Conservation (phyloP, 768 basidiomycete species). For the Sarcodon sp. region DNA sequence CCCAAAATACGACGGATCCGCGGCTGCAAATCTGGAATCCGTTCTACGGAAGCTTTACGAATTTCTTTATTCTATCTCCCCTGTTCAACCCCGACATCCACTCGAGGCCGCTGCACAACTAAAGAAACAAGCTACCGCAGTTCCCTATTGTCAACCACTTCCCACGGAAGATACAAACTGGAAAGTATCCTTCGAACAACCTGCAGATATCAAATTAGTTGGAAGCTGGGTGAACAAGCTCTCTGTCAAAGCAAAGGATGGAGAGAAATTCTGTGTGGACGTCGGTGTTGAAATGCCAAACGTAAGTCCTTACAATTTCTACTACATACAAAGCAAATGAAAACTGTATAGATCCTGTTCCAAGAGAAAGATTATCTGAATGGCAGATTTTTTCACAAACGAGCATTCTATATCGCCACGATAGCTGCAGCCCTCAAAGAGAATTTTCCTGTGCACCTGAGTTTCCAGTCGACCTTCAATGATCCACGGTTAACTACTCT, state of each 20-base stretch:
- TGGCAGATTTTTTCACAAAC: slow-evolving; percentile 84
- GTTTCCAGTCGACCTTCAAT: slow-evolving; percentile 41
- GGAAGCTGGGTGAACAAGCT: slow-evolving; percentile 83
- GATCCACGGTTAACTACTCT: slow-evolving; percentile 59
- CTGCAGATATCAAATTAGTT: slow-evolving; percentile 61
- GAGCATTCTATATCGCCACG: slow-evolving; percentile 78
- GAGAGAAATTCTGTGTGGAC: slow-evolving; percentile 56
- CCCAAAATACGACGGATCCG: slow-evolving; percentile 43
- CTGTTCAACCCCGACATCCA: slow-evolving; percentile 49
- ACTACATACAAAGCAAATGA: background rate
- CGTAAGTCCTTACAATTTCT: slow-evolving; percentile 21
- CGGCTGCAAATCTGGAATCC: slow-evolving; percentile 38
- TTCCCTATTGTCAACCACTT: slow-evolving; percentile 58
- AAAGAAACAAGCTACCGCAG: slow-evolving; percentile 38
- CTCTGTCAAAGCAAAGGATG: slow-evolving; percentile 60
- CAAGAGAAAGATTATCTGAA: slow-evolving; percentile 94
- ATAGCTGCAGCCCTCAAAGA: slow-evolving; percentile 43
- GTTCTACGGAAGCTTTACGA: slow-evolving; percentile 60
- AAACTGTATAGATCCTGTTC: slow-evolving; percentile 48
- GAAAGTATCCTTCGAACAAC: slow-evolving; percentile 75
- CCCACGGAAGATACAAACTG: slow-evolving; percentile 77
- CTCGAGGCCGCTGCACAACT: slow-evolving; percentile 46
- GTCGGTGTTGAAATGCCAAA: slow-evolving; percentile 80
- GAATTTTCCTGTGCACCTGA: slow-evolving; percentile 41
- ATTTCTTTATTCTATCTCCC: slow-evolving; percentile 44